phyloP scores from a whole-genome alignment of 2,329 filamentous ascomycete genomes.

The Calonectria pteridis region DNA sequence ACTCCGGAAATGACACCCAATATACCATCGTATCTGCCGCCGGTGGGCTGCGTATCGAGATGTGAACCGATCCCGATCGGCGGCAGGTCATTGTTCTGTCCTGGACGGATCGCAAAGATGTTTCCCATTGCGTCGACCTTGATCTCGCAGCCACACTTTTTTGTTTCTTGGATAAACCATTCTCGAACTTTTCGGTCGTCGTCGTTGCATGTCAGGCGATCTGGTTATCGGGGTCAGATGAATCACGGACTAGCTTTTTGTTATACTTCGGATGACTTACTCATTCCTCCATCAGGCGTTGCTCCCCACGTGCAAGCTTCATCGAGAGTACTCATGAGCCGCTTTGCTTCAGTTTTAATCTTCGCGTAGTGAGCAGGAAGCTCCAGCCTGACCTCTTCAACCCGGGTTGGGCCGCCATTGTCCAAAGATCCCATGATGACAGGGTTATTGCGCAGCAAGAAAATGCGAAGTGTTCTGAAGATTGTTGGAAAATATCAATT shows the following conservation, averaged over 20 bases:
- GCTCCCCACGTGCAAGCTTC: not conserved
- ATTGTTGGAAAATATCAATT: not conserved
- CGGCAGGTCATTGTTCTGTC: not conserved
- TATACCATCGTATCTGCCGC: not conserved
- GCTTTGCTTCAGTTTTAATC: not conserved
- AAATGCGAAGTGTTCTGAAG: not conserved
- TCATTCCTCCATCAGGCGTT: not conserved
- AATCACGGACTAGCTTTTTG: not conserved
- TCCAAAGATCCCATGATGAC: not conserved
- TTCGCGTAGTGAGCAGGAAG: not conserved
- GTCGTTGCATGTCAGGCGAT: not conserved
- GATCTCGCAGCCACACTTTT: not conserved
- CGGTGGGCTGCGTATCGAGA: not conserved
- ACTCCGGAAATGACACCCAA: not conserved
- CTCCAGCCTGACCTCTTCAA: not conserved
- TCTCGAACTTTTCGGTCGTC: not conserved
- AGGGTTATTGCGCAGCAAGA: not conserved
- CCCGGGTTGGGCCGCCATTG: not conserved
- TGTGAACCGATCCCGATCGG: not conserved
- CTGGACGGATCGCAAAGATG: not conserved
- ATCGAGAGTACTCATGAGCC: not conserved
- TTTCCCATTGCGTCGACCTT: not conserved
- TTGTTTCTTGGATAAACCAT: not conserved
- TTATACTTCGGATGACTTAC: not conserved
- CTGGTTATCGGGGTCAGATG: not conserved